Evolutionary conservation across 179 eudicot species (phyloP).

Genomic region (Amaranthus tricolor): DNA sequence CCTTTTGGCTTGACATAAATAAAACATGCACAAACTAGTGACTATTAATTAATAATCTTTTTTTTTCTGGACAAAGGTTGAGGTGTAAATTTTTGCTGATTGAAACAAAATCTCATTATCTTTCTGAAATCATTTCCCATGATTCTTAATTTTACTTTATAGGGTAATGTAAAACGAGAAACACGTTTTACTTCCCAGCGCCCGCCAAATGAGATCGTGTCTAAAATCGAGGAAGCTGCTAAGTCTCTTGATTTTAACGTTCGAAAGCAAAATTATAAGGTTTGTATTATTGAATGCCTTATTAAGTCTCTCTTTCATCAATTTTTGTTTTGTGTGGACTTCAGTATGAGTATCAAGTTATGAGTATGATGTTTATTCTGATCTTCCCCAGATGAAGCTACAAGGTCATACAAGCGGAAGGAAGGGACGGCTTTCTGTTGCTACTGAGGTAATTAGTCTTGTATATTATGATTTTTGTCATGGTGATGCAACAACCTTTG

Average conservation of each 20-base stretch:
- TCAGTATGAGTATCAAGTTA: not conserved
- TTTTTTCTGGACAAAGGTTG: not conserved
- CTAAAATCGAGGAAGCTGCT: conserved; percentile 90
- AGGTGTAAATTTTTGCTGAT: not conserved
- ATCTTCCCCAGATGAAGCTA: conserved; percentile 63
- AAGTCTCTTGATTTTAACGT: conserved; percentile 80
- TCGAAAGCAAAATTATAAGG: conserved; percentile 80
- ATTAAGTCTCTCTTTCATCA: not conserved
- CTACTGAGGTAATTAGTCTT: conserved; percentile 68
- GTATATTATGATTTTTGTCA: not conserved
- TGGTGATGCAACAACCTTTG: not conserved
- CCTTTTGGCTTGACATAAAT: no score
- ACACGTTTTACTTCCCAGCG: conserved; percentile 72
- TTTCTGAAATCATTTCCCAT: not conserved
- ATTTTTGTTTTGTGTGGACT: not conserved
- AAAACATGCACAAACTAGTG: no score
- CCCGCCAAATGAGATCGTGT: conserved; percentile 78
- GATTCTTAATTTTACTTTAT: conserved; percentile 9
- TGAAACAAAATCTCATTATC: not conserved
- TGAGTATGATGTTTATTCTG: not conserved
- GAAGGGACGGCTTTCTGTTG: conserved; percentile 85
- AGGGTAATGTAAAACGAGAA: conserved; percentile 70
- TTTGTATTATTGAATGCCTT: conserved; percentile 12
- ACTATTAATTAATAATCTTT: not conserved
- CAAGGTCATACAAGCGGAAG: conserved; percentile 87